A percentile compares a stretch with the other conserved stretches of the same genome.
phyloP scores from a whole-genome alignment of 768 basidiomycete species.

The Leccinellum rugosiceps region DNA sequence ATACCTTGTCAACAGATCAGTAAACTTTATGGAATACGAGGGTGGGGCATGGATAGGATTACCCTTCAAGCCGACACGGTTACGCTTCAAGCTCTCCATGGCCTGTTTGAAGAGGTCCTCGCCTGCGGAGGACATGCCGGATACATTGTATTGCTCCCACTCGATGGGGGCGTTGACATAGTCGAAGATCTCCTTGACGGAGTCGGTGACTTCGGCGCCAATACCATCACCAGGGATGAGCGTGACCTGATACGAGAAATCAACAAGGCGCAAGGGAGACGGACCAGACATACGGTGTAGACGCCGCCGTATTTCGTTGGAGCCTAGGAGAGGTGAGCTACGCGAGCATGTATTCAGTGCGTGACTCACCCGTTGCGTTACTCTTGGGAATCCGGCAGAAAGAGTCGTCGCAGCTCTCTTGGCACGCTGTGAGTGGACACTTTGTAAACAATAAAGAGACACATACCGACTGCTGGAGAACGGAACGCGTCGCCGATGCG shows the following conservation, averaged over 20 bases:
- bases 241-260: slow-evolving; percentile 63
- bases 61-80: slow-evolving; percentile 99
- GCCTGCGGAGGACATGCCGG: slow-evolving; percentile 90
- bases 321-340: slow-evolving; percentile 43
- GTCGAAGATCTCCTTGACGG: slow-evolving; percentile 98
- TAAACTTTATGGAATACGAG: neutral
- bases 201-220: slow-evolving; percentile 95
- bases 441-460: slow-evolving; percentile 1
- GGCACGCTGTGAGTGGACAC: slow-evolving; percentile 3
- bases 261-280: slow-evolving; percentile 12
- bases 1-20: slow-evolving; percentile 59
- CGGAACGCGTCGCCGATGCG: slow-evolving; percentile 53
- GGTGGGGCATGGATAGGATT: slow-evolving; percentile 1
- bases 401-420: slow-evolving; percentile 75
- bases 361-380: slow-evolving; percentile 61
- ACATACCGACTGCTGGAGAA: slow-evolving; percentile 51
- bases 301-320: slow-evolving; percentile 91
- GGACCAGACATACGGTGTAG: slow-evolving; percentile 58
- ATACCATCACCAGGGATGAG: slow-evolving; percentile 98
- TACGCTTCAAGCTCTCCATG: slow-evolving; percentile 96
- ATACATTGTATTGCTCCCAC: slow-evolving; percentile 98
- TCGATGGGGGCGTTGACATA: slow-evolving; percentile 97
- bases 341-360: neutral
- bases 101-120: slow-evolving; percentile 96
- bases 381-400: slow-evolving; percentile 74